Conservation (phyloP, 805 yeast genomes). For the Tetrapisispora fleetii region DNA sequence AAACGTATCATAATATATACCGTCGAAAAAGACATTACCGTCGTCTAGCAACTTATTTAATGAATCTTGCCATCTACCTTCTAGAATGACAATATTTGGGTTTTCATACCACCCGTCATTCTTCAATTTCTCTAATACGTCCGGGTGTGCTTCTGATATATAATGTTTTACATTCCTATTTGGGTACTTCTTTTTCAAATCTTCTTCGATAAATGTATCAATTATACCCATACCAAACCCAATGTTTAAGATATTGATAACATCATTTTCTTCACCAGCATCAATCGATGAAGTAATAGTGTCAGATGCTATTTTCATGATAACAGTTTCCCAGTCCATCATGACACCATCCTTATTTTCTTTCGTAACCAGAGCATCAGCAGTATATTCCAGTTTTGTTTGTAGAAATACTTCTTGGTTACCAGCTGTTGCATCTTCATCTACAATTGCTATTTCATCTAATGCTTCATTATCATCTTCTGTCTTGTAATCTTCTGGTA, state of each 20-base stretch:
- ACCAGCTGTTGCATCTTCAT: conserved; percentile 47
- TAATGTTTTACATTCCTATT: conserved; percentile 45
- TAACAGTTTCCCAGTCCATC: conserved; percentile 91
- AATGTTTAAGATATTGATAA: conserved; percentile 54
- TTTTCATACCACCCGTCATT: conserved; percentile 77
- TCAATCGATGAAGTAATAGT: conserved; percentile 43
- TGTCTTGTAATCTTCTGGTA: conserved; percentile 8
- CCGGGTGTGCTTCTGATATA: conserved; percentile 92
- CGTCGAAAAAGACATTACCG: conserved; percentile 66
- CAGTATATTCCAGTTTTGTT: conserved; percentile 54
- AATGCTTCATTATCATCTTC: conserved; percentile 2
- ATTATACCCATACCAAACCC: conserved; percentile 98
- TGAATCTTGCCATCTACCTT: conserved; percentile 90
- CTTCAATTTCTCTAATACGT: conserved; percentile 59
- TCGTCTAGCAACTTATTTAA: conserved; percentile 52
- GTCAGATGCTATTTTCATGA: conserved; percentile 76
- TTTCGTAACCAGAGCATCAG: conserved; percentile 62
- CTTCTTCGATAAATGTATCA: conserved; percentile 60
- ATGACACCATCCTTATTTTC: conserved; percentile 80
- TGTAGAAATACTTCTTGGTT: conserved; percentile 54
- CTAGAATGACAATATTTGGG: conserved; percentile 59
- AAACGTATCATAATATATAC: conserved; percentile 88
- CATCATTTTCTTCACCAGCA: not conserved
- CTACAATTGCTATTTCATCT: not conserved
- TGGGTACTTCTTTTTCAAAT: not conserved